Base-by-base conservation (phyloP, 768 basidiomycete genomes). In the Lentinula raphanica region DNA sequence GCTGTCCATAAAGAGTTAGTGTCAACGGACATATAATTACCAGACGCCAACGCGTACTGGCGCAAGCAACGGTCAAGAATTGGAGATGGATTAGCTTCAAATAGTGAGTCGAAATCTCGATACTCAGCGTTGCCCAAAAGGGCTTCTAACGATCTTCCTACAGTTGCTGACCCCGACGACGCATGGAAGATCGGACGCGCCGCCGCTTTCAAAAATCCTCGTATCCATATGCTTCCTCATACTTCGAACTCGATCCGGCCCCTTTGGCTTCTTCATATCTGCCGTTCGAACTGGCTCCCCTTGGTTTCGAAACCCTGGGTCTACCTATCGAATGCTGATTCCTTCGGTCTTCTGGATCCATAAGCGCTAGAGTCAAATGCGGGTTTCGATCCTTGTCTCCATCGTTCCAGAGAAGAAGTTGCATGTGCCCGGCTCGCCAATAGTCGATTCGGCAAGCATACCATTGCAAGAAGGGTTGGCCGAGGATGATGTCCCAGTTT, bases 381-480 rank as follows among this genome's bases (percentile, higher is more conserved):
- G 23, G 36, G 5, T 15, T 3, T 13, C 17, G 5, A 9, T 32
- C 15, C 23, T 28, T 42, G 6, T 23, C 17, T 8, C 53, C 54
- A 17, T 54, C 45, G 7, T 29, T 15, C 59, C 59, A 59, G 9
- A 59, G 27, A n/a, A 13, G 17, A 6, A 65, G 36, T 8, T 51
- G 12, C 0, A 44, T 35, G 2, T 40, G 13, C 2, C 48, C 49
- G 1, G 19, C 53, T 0, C 59, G 19, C 1, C 21, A 19, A 40
- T 64, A 66, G 7, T 61, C 40, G 0, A 66, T 50, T 0, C 53
- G 3, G 5, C 58, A 54, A 0, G 59, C 27, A 58, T 51, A 64
- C 46, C 54, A 60, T 15, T 39, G 17, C 0, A 66, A 49, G 58
- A 62, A 66, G 0, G 64, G 65, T 32, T 65, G 65, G 0, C 65